Evolutionary conservation across 2,329 filamentous ascomycete genomes (phyloP).

Genomic region (Tolypocladium ovalisporum): DNA sequence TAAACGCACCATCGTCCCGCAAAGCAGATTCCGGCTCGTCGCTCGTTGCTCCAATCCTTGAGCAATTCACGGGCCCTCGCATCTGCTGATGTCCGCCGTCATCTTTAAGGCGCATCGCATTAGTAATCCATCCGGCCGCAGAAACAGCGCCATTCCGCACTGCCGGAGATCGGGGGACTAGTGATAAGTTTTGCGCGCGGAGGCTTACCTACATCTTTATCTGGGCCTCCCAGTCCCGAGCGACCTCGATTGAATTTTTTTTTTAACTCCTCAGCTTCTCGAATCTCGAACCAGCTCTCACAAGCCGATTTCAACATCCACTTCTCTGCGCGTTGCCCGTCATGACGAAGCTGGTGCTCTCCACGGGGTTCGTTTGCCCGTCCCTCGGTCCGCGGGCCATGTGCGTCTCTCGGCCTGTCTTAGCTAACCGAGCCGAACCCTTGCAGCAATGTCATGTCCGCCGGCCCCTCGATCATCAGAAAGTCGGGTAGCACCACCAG

Average conservation of each 20-base stretch:
- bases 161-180: not conserved
- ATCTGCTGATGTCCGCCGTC: not conserved
- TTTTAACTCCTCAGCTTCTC: not conserved
- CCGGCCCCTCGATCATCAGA: constrained; percentile 72
- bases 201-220: not conserved
- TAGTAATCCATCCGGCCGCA: not conserved
- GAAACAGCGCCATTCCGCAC: not conserved
- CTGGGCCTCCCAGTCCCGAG: not conserved
- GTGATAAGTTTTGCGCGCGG: not conserved
- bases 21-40: not conserved
- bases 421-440: constrained; percentile 1
- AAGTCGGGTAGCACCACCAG: constrained; percentile 60
- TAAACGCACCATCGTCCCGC: not conserved
- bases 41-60: not conserved
- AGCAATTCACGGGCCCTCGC: not conserved
- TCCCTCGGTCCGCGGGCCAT: constrained; percentile 1
- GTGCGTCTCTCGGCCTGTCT: not conserved
- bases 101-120: not conserved
- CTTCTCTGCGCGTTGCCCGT: constrained; percentile 6
- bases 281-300: not conserved
- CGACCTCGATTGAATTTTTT: not conserved
- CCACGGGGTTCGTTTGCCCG: constrained; percentile 62
- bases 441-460: constrained; percentile 69
- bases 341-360: constrained; percentile 73
- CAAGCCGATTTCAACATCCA: not conserved